Evolutionary conservation across 805 yeast species (phyloP).

Genomic region (Myxozyma nipponensis): DNA sequence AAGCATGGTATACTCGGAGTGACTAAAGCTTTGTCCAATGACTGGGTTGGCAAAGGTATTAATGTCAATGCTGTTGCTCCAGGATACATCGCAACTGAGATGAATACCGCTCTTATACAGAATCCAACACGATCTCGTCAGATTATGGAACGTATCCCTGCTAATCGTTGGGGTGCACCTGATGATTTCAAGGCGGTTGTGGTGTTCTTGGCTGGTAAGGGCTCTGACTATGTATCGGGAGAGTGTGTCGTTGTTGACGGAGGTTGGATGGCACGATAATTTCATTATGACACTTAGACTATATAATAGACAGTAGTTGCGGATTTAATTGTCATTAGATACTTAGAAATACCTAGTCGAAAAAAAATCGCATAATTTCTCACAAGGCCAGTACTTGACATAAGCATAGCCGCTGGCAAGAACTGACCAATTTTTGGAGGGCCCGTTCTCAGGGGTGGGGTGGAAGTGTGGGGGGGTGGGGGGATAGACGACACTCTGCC

Average conservation of each 20-base stretch:
- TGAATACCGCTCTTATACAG: constrained; percentile 39
- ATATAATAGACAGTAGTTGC: too few relatives aligned
- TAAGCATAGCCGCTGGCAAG: too few relatives aligned
- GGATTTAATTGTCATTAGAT: background rate
- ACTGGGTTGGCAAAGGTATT: constrained; percentile 46
- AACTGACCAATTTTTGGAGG: too few relatives aligned
- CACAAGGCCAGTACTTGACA: too few relatives aligned
- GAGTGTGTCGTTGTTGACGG: constrained; percentile 53
- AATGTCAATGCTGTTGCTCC: constrained; percentile 50
- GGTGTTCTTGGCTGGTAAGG: constrained; percentile 48
- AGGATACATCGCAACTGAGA: constrained; percentile 48
- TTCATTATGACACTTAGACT: too few relatives aligned
- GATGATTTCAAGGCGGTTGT: constrained; percentile 48
- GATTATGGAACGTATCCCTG: constrained; percentile 43
- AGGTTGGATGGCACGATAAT: constrained; percentile 45
- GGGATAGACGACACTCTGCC: too few relatives aligned
- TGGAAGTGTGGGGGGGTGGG: too few relatives aligned
- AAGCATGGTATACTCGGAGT: constrained; percentile 43
- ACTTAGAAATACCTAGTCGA: background rate
- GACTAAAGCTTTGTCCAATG: constrained; percentile 43
- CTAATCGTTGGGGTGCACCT: constrained; percentile 46
- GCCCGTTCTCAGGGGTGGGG: too few relatives aligned
- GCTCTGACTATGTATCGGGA: constrained; percentile 51
- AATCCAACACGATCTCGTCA: constrained; percentile 32
- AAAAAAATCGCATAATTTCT: too few relatives aligned